A percentile compares a stretch with the other conserved stretches of the same genome.
Evolutionary conservation across 345 rosid genomes (phyloP).

Genomic region (Eucalyptus victrix): DNA sequence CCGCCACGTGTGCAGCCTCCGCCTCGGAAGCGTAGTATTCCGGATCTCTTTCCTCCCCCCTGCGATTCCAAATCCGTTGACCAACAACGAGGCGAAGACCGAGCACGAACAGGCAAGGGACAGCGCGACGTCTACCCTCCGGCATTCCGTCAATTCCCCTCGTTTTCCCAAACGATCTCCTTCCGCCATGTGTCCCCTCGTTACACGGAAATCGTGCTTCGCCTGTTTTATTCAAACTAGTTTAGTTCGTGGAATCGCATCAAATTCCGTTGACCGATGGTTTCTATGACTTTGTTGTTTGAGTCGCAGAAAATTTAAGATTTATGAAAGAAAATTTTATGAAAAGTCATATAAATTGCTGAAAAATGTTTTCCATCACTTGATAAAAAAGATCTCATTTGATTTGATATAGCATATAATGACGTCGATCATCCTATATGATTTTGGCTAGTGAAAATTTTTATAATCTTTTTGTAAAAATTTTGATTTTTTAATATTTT

Average conservation of each 20-base stretch:
- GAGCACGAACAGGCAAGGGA: background rate
- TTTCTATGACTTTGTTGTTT: too few species aligned
- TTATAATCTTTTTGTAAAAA: accelerated
- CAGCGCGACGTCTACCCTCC: background rate
- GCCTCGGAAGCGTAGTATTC: background rate
- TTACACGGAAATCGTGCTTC: background rate
- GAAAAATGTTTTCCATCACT: accelerated
- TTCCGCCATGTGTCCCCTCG: background rate
- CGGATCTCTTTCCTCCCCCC: background rate
- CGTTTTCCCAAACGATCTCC: background rate
- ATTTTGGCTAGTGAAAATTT: accelerated
- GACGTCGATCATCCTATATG: accelerated
- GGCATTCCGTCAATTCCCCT: background rate
- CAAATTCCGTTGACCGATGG: background rate
- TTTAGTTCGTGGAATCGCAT: background rate
- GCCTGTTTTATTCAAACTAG: background rate
- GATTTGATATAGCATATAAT: accelerated
- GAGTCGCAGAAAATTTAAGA: too few species aligned
- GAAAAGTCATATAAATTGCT: accelerated
- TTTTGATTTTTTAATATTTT: too few species aligned
- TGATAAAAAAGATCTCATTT: too few species aligned
- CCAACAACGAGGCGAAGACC: background rate
- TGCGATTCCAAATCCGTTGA: background rate
- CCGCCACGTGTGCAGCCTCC: background rate
- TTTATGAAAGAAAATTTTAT: too few species aligned